These are phyloP conservation scores for Petunia axillaris DNA, from an alignment of 257 asterid species.

Conservation along the genomic window DNA sequence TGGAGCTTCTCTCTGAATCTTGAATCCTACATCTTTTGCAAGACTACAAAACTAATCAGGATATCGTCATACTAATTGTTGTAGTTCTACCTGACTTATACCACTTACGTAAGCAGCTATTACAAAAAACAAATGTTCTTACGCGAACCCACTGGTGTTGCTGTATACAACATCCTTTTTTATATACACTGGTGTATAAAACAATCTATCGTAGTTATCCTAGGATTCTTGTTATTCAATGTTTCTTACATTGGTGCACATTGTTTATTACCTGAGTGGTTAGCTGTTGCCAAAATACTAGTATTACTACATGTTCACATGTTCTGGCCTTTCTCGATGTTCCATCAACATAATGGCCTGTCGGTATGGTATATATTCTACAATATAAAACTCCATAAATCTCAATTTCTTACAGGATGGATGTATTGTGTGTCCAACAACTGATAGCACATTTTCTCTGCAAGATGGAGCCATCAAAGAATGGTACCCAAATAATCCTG, in stretches of 20 bases:
- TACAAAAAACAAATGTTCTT: not conserved
- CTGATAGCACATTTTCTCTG: slow-evolving; percentile 89
- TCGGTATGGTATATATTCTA: not conserved
- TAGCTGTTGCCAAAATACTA: not conserved
- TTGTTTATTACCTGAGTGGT: not conserved
- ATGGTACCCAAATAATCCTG: slow-evolving; percentile 95
- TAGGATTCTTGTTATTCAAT: not conserved
- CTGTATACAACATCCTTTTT: not conserved
- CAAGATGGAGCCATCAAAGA: slow-evolving; percentile 82
- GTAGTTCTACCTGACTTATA: not conserved
- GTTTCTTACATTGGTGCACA: not conserved
- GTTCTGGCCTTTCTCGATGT: not conserved
- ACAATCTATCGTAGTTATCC: not conserved
- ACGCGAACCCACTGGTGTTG: not conserved
- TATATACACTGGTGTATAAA: not conserved
- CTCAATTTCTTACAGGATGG: slow-evolving; percentile 66
- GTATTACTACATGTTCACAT: not conserved
- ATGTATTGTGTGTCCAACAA: slow-evolving; percentile 88
- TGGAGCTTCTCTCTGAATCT: not conserved
- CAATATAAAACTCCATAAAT: not conserved
- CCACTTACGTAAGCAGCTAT: not conserved
- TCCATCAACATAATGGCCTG: not conserved
- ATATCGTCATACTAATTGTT: not conserved
- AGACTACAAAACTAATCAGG: not conserved
- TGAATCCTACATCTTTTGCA: not conserved